phyloP scores from a whole-genome alignment of 345 rosid genomes.

The Lenwebbia sp. region DNA sequence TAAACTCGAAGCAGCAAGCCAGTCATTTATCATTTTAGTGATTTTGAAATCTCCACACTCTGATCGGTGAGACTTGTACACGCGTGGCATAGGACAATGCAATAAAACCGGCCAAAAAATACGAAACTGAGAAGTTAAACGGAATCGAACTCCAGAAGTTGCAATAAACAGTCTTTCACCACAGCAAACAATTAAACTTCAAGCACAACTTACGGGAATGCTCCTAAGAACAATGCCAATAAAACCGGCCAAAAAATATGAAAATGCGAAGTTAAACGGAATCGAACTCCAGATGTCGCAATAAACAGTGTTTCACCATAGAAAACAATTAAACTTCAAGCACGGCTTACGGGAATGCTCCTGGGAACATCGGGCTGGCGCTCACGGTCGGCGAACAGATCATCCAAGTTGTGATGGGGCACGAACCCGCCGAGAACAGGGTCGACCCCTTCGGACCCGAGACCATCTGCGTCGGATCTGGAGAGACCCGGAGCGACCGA shows the following conservation, averaged over 20 bases:
- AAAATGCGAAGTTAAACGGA: no score
- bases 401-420: conserved; percentile 17
- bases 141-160: background rate
- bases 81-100: background rate
- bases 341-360: conserved; percentile 53
- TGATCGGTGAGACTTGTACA: background rate
- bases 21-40: background rate
- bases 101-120: background rate
- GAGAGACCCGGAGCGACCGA: conserved; percentile 60
- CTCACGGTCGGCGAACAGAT: conserved; percentile 19
- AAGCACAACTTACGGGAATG: conserved; percentile 41
- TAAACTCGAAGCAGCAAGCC: background rate
- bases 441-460: conserved; percentile 18
- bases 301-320: no score
- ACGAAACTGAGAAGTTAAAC: background rate
- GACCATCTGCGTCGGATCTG: conserved; percentile 31
- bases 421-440: conserved; percentile 17
- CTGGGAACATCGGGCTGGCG: conserved; percentile 30
- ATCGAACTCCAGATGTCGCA: no score
- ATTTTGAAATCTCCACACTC: background rate
- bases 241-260: no score
- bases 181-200: background rate
- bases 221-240: conserved; percentile 26
- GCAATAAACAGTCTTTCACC: background rate
- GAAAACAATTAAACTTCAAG: background rate